A percentile compares a stretch with the other conserved stretches of the same genome.
Conservation (phyloP, 1,284 basidiomycete species). For the Irpex sp. region DNA sequence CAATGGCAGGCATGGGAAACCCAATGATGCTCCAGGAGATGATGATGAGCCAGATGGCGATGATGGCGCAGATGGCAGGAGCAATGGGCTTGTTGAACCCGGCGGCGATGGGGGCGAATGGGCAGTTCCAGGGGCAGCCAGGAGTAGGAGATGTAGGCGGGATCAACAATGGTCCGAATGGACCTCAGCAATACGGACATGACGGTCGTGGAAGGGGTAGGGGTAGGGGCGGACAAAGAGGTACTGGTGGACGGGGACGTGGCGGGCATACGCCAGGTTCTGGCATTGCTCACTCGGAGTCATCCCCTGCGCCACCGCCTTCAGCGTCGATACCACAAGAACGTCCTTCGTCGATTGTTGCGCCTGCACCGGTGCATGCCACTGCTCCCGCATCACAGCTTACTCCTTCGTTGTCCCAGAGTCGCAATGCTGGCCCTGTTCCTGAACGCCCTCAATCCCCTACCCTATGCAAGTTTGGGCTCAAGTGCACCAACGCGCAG, state of each 20-base stretch:
- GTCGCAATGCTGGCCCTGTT: constrained; percentile 45
- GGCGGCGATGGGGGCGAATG: constrained; percentile 30
- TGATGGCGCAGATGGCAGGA: constrained; percentile 79
- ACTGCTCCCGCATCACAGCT: constrained; percentile 27
- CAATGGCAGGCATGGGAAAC: constrained; percentile 52
- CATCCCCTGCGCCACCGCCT: constrained; percentile 4
- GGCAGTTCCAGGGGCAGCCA: constrained; percentile 56
- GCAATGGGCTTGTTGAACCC: constrained; percentile 70
- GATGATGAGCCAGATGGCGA: constrained; percentile 83
- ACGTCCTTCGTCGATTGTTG: constrained; percentile 23
- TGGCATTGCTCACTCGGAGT: constrained; percentile 29
- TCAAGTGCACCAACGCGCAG: constrained; percentile 84
- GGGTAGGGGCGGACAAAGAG: constrained; percentile 24
- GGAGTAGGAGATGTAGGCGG: constrained; percentile 52
- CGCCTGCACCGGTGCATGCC: constrained; percentile 28
- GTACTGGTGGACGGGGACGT: constrained; percentile 28
- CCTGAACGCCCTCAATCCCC: constrained; percentile 81
- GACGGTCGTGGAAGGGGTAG: constrained; percentile 34
- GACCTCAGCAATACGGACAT: constrained; percentile 28
- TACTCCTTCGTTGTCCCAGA: constrained; percentile 23
- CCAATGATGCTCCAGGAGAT: constrained; percentile 76
- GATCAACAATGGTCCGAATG: constrained; percentile 39
- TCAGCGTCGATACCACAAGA: constrained; percentile 13
- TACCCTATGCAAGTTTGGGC: constrained; percentile 85
- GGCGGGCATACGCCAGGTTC: constrained; percentile 29